phyloP scores from a whole-genome alignment of 2,329 filamentous ascomycete genomes.

The Pseudogymnoascus sp. region DNA sequence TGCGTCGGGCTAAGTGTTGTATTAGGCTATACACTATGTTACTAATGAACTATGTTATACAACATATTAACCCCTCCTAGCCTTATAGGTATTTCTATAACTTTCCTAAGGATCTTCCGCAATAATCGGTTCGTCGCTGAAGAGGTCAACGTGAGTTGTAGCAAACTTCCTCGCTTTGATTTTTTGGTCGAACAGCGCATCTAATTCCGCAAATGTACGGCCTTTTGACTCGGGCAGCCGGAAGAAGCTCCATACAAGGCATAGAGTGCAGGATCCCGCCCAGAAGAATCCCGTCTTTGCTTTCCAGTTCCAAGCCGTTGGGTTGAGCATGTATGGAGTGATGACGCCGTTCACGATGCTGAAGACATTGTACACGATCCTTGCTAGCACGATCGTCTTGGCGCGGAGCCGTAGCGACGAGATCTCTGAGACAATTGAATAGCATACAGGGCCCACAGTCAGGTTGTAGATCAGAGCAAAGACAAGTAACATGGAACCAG shows the following conservation, averaged over 20 bases:
- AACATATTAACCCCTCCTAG: too few species aligned
- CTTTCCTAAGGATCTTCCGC: constrained; percentile 19
- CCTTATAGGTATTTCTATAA: too few species aligned
- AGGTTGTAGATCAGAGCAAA: constrained; percentile 37
- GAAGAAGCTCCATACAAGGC: constrained; percentile 33
- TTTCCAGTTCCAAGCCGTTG: constrained; percentile 74
- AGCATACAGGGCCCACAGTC: constrained; percentile 38
- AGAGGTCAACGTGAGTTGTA: constrained; percentile 49
- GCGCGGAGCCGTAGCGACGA: constrained; percentile 33
- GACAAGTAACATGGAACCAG: constrained; percentile 34
- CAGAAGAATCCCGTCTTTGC: constrained; percentile 86
- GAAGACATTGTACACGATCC: constrained; percentile 29
- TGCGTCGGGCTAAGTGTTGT: too few species aligned
- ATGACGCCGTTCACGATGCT: constrained; percentile 26
- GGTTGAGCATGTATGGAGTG: constrained; percentile 31
- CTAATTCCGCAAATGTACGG: constrained; percentile 39
- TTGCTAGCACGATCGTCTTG: constrained; percentile 34
- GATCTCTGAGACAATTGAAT: constrained; percentile 34
- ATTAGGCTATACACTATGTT: too few species aligned
- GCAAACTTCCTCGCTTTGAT: constrained; percentile 27
- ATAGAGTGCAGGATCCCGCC: constrained; percentile 46
- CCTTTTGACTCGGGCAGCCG: constrained; percentile 38
- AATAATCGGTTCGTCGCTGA: background rate
- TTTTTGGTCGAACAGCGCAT: constrained; percentile 36
- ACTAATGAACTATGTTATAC: too few species aligned